A percentile compares a stretch with the other conserved stretches of the same genome.
Evolutionary conservation across 164 flowering plant species (phyloP).

Genomic region (Tinospora cordifolia): DNA sequence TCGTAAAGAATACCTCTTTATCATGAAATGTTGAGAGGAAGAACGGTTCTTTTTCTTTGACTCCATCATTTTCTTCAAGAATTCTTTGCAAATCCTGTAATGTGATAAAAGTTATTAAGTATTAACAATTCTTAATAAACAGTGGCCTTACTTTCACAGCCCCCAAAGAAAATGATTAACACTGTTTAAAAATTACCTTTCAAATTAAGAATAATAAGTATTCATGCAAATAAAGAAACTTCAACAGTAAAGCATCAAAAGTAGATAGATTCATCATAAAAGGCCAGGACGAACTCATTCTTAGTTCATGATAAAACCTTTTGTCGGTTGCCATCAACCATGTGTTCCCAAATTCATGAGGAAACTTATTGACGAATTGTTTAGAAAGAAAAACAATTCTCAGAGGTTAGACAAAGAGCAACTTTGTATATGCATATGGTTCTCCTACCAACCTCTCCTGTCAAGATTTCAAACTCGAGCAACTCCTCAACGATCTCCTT

Average conservation of each 20-base stretch:
- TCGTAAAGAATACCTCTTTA: constrained; percentile 47
- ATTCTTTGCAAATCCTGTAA: constrained; percentile 71
- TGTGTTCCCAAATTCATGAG: no score
- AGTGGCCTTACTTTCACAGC: background rate
- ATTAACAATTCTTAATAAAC: constrained; percentile 1
- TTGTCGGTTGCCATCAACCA: no score
- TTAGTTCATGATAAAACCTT: no score
- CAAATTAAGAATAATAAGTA: no score
- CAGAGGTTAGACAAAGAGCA: constrained; percentile 1
- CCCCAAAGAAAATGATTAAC: background rate
- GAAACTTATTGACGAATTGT: background rate
- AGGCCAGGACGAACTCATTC: no score
- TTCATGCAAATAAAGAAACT: no score
- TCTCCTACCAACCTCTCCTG: constrained; percentile 53
- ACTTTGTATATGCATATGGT: background rate
- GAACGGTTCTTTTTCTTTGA: constrained; percentile 77
- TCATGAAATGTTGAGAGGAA: constrained; percentile 31
- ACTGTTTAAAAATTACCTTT: no score
- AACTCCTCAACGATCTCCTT: constrained; percentile 73
- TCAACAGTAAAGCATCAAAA: no score
- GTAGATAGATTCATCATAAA: background rate
- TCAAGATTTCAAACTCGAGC: constrained; percentile 72
- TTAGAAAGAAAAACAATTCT: background rate
- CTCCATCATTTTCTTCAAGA: constrained; percentile 45
- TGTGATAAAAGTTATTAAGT: no score